These are phyloP conservation scores for Dipodascopsis uninucleata DNA, from an alignment of 805 yeast genomes.

Conservation along the genomic window DNA sequence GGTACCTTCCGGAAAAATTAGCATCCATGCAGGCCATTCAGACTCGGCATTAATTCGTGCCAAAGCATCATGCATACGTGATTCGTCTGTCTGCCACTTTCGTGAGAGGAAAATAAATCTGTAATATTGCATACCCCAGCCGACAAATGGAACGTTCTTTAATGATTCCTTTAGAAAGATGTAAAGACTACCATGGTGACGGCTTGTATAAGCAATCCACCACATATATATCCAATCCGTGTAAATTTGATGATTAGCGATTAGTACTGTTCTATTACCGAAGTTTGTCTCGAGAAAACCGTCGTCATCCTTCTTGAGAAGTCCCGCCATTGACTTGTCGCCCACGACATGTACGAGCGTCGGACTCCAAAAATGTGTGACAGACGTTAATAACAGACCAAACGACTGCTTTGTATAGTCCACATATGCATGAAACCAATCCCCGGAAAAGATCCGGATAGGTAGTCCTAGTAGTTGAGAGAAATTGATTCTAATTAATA, in stretches of 20 bases:
- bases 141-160: conserved; percentile 65
- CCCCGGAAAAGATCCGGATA: conserved; percentile 27
- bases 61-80: conserved; percentile 53
- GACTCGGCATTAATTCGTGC: conserved; percentile 48
- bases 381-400: conserved; percentile 32
- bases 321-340: conserved; percentile 32
- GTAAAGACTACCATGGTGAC: conserved; percentile 59
- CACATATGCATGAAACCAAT: conserved; percentile 33
- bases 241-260: conserved; percentile 91
- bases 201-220: conserved; percentile 74
- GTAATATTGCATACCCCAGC: conserved; percentile 79
- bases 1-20: conserved; percentile 94
- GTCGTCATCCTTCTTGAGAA: conserved; percentile 26
- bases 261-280: conserved; percentile 55
- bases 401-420: conserved; percentile 37
- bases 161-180: conserved; percentile 79
- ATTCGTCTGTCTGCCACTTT: conserved; percentile 78
- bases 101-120: conserved; percentile 63
- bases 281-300: conserved; percentile 35
- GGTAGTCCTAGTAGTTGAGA: conserved; percentile 36
- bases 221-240: conserved; percentile 91
- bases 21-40: conserved; percentile 57
- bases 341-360: conserved; percentile 32
- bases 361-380: conserved; percentile 35
- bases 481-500: too few relatives aligned